A percentile compares a stretch with the other conserved stretches of the same genome.
Conservation (phyloP, 1,139 yeast genomes). For the Geotrichum siamense region DNA sequence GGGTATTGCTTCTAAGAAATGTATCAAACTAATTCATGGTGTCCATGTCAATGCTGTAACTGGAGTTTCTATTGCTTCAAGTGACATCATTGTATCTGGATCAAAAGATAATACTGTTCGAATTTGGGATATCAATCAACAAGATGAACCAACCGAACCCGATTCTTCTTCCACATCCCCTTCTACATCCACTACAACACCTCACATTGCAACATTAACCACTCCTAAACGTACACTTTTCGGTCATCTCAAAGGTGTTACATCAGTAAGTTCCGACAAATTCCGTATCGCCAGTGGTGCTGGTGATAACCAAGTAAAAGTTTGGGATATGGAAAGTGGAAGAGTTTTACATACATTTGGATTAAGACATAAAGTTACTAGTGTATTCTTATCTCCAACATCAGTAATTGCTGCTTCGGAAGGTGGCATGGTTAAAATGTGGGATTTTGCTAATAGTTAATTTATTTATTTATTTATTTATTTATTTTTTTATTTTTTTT, state of each 20-base stretch:
- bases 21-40: constrained; percentile 62
- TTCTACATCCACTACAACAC: not conserved
- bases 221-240: constrained; percentile 60
- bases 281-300: constrained; percentile 92
- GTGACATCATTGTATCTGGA: constrained; percentile 64
- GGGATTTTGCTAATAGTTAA: constrained; percentile 49
- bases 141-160: not conserved
- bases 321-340: constrained; percentile 94
- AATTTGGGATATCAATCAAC: constrained; percentile 74
- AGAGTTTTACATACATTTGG: constrained; percentile 86
- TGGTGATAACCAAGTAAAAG: constrained; percentile 81
- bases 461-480: not conserved
- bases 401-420: constrained; percentile 87
- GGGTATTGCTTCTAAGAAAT: constrained; percentile 76
- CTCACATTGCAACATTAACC: not conserved
- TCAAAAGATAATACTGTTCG: constrained; percentile 87
- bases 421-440: constrained; percentile 74
- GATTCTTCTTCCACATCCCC: not conserved
- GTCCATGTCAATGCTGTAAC: constrained; percentile 5
- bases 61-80: constrained; percentile 7
- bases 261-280: constrained; percentile 93
- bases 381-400: constrained; percentile 89
- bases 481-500: not conserved
- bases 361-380: constrained; percentile 56
- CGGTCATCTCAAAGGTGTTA: constrained; percentile 96